Evolutionary conservation across 169 alveolate species (phyloP).

Genomic region (Cryptosporidium ubiquitum): DNA sequence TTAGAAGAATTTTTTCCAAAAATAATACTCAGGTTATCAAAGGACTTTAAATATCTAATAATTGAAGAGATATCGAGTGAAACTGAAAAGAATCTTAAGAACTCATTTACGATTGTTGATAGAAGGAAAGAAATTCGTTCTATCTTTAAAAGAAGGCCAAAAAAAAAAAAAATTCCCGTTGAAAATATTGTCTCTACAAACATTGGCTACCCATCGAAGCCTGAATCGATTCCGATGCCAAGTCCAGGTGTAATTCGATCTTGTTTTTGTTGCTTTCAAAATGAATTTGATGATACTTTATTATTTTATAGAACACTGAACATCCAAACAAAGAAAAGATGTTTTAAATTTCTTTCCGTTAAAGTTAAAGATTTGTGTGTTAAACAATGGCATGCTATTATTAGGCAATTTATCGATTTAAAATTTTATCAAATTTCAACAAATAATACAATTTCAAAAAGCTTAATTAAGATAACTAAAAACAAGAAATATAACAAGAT

Average conservation of each 20-base stretch:
- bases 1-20: conserved; percentile 44
- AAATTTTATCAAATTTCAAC: conserved; percentile 5
- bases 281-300: conserved; percentile 28
- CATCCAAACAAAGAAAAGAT: conserved; percentile 31
- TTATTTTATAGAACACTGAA: conserved; percentile 30
- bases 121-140: not conserved
- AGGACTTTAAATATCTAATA: conserved; percentile 8
- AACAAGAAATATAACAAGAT: not conserved
- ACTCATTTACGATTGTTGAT: not conserved
- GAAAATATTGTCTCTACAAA: conserved; percentile 11
- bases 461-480: conserved; percentile 26
- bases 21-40: conserved; percentile 24
- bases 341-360: conserved; percentile 28
- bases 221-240: conserved; percentile 28
- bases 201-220: conserved; percentile 36
- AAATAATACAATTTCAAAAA: not conserved
- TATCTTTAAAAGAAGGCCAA: not conserved
- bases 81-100: not conserved
- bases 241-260: not conserved
- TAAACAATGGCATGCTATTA: conserved; percentile 55
- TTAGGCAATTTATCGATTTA: conserved; percentile 45
- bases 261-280: conserved; percentile 42
- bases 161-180: conserved; percentile 25
- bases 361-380: conserved; percentile 25
- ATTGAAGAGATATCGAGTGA: not conserved